Base-by-base conservation (phyloP, 345 rosid species). In the Kandelia obovata region DNA sequence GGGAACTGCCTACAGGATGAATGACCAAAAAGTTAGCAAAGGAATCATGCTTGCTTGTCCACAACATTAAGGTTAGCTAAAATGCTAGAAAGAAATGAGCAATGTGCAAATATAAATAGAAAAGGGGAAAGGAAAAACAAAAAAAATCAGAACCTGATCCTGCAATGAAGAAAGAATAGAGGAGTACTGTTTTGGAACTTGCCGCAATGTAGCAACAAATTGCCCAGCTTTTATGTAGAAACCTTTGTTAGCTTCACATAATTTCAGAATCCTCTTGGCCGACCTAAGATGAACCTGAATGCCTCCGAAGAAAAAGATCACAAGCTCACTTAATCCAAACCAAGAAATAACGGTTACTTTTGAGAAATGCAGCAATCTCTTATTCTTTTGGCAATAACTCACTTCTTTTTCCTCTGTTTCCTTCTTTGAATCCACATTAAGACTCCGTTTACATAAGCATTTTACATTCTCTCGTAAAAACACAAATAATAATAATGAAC, bases 191-290 rank as follows among this genome's bases (percentile, higher is more conserved):
- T 79, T 81, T 0, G 97, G 98, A 69, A 84, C 90, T 61, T 89
- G 96, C 71, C 85, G 81, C 84, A 93, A 31, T 15, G 97, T 81
- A 53, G 91, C 87, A 64, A 89, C 89, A 79, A 87, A 93, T 71
- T 93, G 97, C 39, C 98, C 96, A 28, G 97, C 98, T 86, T 93
- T 93, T 68, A 86, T 81, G 65, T 89, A 93, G 77, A 93, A 89
- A 30, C 96, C 97, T 85, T 83, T 91, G 67, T 91, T 93, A 31
- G 73, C 80, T 76, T 90, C 91, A 75, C 98, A 93, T 56, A 88
- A 77, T 67, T 80, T 75, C 53, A 77, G 79, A 68, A 93, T 75
- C 74, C 94, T 80, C 75, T 72, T 81, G 1, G 98, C 96, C 1
- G 96, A 93, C 39, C 98, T 88, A 49, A 83, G 70, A 79, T 93